Evolutionary conservation across 768 basidiomycete genomes (phyloP).

Genomic region (Tricholoma terreum): DNA sequence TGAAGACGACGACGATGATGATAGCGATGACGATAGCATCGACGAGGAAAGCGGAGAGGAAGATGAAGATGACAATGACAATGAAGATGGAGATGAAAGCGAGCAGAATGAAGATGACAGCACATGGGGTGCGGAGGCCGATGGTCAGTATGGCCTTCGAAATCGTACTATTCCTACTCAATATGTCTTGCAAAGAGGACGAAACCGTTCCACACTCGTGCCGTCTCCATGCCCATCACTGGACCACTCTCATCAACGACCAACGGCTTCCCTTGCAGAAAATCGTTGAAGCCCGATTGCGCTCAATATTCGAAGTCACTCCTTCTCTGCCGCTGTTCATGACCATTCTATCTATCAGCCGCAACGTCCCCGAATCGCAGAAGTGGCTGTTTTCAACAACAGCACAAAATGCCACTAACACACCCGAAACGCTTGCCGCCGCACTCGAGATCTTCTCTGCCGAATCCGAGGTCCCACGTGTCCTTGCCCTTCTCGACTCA

Average conservation of each 20-base stretch:
- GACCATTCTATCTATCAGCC: constrained; percentile 38
- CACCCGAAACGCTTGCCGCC: constrained; percentile 50
- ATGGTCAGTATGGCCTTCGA: neutral
- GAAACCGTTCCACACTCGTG: constrained; percentile 21
- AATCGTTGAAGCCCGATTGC: constrained; percentile 44
- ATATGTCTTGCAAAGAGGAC: neutral
- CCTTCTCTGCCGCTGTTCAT: constrained; percentile 48
- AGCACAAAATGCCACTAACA: constrained; percentile 40
- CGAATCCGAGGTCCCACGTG: constrained; percentile 30
- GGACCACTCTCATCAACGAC: constrained; percentile 41
- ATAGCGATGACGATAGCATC: constrained; percentile 7
- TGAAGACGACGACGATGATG: constrained; percentile 10
- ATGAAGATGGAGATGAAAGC: constrained; percentile 7
- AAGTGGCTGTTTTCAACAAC: constrained; percentile 32
- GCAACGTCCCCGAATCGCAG: constrained; percentile 30
- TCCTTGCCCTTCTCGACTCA: constrained; percentile 41
- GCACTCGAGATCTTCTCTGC: constrained; percentile 51
- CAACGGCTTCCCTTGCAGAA: constrained; percentile 40
- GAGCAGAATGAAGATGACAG: neutral
- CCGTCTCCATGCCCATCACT: constrained; percentile 46
- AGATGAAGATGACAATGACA: constrained; percentile 29
- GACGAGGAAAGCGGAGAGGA: constrained; percentile 12
- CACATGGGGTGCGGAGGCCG: neutral
- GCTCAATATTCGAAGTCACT: constrained; percentile 44
- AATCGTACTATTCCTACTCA: neutral